Conservation (phyloP, 2,329 filamentous ascomycete genomes). For the Pseudocercospora cruenta region DNA sequence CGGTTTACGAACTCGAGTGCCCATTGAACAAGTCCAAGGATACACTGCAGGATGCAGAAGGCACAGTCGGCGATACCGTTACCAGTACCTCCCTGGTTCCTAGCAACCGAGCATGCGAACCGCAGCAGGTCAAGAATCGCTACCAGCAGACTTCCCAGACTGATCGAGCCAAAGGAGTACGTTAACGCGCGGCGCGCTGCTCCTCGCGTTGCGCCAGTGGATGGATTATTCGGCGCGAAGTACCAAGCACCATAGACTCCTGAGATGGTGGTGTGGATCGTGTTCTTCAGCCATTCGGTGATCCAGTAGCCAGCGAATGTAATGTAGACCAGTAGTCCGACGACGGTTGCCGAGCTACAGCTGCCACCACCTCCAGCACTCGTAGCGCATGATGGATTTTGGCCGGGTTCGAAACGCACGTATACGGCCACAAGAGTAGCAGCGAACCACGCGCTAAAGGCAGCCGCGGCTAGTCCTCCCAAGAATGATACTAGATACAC, state of each 20-base stretch:
- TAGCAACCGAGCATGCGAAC: constrained; percentile 79
- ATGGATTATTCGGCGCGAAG: constrained; percentile 72
- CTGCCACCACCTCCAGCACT: constrained; percentile 55
- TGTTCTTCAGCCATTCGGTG: constrained; percentile 90
- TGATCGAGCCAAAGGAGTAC: constrained; percentile 91
- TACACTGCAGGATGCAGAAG: constrained; percentile 75
- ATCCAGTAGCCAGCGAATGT: constrained; percentile 96
- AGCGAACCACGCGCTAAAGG: constrained; percentile 81
- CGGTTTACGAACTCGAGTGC: constrained; percentile 80
- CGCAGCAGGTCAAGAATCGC: constrained; percentile 85
- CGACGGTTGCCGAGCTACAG: constrained; percentile 77
- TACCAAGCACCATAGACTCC: constrained; percentile 95
- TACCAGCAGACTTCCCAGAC: constrained; percentile 80
- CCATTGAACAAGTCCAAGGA: constrained; percentile 82
- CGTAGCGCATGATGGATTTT: constrained; percentile 59
- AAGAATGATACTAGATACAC: constrained; percentile 85
- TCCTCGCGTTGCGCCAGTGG: constrained; percentile 78
- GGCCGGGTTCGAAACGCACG: constrained; percentile 72
- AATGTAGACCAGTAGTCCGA: constrained; percentile 80
- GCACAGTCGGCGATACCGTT: constrained; percentile 69
- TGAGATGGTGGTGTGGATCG: constrained; percentile 82
- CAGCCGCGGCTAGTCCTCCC: constrained; percentile 75
- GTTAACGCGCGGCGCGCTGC: constrained; percentile 80
- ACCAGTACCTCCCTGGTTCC: constrained; percentile 65
- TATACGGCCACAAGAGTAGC: constrained; percentile 87